Base-by-base conservation (phyloP, 2,329 filamentous ascomycete species). In the Trichophyton rubrum region DNA sequence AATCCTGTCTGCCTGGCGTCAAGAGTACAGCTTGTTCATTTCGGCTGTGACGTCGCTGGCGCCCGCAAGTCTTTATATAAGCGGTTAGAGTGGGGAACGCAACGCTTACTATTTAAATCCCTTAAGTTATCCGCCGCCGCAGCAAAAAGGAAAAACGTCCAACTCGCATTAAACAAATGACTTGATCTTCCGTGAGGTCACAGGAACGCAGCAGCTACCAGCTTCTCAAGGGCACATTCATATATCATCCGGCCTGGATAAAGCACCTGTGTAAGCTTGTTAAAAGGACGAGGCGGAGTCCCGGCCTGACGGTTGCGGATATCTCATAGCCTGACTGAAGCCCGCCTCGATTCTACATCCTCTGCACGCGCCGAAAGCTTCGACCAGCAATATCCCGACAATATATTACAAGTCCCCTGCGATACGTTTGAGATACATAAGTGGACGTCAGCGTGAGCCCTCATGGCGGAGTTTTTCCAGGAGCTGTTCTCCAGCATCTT, bases 401-500 rank as follows among this genome's bases (percentile, higher is more conserved):
- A 35, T 9, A 27, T 55, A 51, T 30, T 22, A 27, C 13, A 27
- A 51, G 24, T 7, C 7, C 20, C 8, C 13, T 9, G 4, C 22
- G 20, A 4, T 27, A 11, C 13, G 24, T 38, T 38, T 38, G 11
- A 38, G 33, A 38, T 38, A 38, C 33, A 38, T 9, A 33, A 55
- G 30, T 1, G n/a, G 51, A 6, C 15, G 3, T 27, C 45, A 15
- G 45, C 51, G 51, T 15, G n/a, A 55, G 33, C 27, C 13, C 15
- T 30, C 51, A 78, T 78, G 76, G 71, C 72, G 45, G 75, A 72
- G 66, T 86, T 86, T 74, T 69, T 95, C 64, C 80, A 84, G 70
- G 84, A 91, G 66, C 86, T 96, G 63, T 95, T 90, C 88, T 83
- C 88, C 71, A 95, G 89, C 70, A 85, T 97, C 79, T 96, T 97